A percentile compares a stretch with the other conserved stretches of the same genome.
phyloP scores from a whole-genome alignment of 2,329 filamentous ascomycete genomes.

The Colletotrichum cuscutae region DNA sequence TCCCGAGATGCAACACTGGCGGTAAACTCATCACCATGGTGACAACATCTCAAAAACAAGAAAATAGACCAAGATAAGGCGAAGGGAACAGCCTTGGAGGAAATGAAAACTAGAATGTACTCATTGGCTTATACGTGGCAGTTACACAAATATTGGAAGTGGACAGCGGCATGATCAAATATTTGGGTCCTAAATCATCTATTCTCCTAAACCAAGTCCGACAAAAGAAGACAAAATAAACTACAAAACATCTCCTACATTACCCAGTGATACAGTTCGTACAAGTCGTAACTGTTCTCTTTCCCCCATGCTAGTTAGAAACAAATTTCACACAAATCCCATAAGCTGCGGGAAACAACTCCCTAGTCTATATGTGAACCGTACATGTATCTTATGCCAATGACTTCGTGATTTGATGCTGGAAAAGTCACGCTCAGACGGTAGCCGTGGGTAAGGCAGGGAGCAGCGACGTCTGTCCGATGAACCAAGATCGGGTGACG shows the following conservation, averaged over 20 bases:
- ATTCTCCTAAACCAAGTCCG: constrained; percentile 6
- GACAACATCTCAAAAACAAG: no score
- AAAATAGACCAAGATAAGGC: no score
- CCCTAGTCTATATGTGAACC: neutral
- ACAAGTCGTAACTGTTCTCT: constrained; percentile 16
- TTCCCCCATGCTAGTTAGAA: constrained; percentile 3
- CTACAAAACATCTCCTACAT: constrained; percentile 12
- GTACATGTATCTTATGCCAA: constrained; percentile 13
- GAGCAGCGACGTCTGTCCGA: constrained; percentile 19
- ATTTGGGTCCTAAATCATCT: neutral
- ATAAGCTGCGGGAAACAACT: neutral
- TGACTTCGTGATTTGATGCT: constrained; percentile 13
- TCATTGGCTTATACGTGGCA: neutral
- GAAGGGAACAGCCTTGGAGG: no score
- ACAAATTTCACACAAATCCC: constrained; percentile 5
- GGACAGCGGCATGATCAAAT: neutral
- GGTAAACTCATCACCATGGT: neutral
- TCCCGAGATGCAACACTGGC: no score
- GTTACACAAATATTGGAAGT: neutral
- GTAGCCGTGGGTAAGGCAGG: constrained; percentile 7
- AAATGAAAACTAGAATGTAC: neutral
- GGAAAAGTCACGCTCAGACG: constrained; percentile 15
- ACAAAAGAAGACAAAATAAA: constrained; percentile 25
- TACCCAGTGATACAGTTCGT: constrained; percentile 14
- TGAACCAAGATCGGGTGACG: constrained; percentile 22